Evolutionary conservation across 306 rosid species (phyloP).

Genomic region (Vicia villosa): DNA sequence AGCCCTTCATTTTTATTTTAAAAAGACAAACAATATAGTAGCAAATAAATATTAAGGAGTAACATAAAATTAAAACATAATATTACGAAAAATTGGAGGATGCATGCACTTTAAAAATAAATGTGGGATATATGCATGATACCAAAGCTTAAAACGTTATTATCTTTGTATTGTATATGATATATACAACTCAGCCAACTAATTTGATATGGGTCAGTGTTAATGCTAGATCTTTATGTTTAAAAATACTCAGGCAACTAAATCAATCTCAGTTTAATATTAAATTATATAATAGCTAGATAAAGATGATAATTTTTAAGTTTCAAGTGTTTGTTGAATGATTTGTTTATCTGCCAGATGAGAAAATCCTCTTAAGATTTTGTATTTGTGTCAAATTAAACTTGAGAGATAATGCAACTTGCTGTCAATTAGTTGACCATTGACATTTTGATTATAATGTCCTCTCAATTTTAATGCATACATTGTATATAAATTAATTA

Average conservation of each 20-base stretch:
- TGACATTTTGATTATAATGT: not conserved
- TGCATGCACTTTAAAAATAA: conserved; percentile 7
- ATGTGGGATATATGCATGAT: not conserved
- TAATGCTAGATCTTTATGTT: too few species aligned
- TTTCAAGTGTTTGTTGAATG: conserved; percentile 1
- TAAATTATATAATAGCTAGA: not conserved
- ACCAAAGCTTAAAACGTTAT: not conserved
- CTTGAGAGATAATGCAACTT: not conserved
- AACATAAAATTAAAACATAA: not conserved
- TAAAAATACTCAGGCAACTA: not conserved
- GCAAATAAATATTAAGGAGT: too few species aligned
- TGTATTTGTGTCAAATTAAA: conserved; percentile 1
- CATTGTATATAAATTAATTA: not conserved
- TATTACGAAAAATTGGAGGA: not conserved
- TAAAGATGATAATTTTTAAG: not conserved
- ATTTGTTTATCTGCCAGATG: conserved; percentile 9
- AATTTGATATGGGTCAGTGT: not conserved
- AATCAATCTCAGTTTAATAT: not conserved
- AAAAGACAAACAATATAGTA: too few species aligned
- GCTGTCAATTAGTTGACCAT: conserved; percentile 25
- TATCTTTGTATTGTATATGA: not conserved
- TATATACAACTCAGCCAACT: not conserved
- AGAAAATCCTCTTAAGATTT: not conserved
- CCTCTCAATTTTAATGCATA: conserved; percentile 10
- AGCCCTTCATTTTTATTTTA: too few species aligned